phyloP scores from a whole-genome alignment of 192 early-diverging fungal species.

The Martensiomyces pterosporus region DNA sequence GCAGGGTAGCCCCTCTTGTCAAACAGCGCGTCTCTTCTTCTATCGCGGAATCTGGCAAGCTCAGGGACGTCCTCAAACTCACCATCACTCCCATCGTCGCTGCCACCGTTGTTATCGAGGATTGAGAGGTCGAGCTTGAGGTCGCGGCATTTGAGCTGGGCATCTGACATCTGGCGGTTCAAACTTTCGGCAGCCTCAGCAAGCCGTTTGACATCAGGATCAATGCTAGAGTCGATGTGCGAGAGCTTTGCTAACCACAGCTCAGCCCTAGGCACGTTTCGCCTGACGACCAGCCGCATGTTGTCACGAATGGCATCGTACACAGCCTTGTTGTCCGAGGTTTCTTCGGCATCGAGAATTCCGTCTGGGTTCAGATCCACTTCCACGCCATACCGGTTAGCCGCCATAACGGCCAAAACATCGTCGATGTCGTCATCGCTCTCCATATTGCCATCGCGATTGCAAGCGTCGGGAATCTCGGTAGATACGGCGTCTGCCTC shows the following conservation, averaged over 20 bases:
- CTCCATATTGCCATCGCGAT: slow-evolving; percentile 5
- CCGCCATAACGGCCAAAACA: slow-evolving; percentile 56
- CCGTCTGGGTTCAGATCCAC: slow-evolving; percentile 52
- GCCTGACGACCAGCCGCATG: slow-evolving; percentile 49
- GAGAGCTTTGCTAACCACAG: slow-evolving; percentile 49
- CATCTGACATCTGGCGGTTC: slow-evolving; percentile 19
- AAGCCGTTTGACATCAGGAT: slow-evolving; percentile 30
- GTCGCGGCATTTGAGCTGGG: slow-evolving; percentile 28
- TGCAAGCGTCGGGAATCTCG: neutral
- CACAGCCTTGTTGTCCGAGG: slow-evolving; percentile 46
- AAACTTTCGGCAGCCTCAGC: slow-evolving; percentile 40
- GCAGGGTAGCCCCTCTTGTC: neutral
- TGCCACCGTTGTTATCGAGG: neutral
- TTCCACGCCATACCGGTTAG: slow-evolving; percentile 57
- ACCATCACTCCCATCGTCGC: slow-evolving; percentile 12
- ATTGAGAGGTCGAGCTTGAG: neutral
- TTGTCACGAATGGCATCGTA: slow-evolving; percentile 54
- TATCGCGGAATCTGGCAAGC: neutral
- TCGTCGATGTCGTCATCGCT: slow-evolving; percentile 30
- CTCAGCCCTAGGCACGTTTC: slow-evolving; percentile 45
- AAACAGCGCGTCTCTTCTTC: neutral
- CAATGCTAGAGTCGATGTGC: slow-evolving; percentile 11
- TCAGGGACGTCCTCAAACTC: slow-evolving; percentile 40
- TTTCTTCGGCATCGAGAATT: slow-evolving; percentile 52
- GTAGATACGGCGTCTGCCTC: neutral